These are phyloP conservation scores for Terfezia boudieri DNA, from an alignment of 495 filamentous ascomycete species.

Conservation along the genomic window DNA sequence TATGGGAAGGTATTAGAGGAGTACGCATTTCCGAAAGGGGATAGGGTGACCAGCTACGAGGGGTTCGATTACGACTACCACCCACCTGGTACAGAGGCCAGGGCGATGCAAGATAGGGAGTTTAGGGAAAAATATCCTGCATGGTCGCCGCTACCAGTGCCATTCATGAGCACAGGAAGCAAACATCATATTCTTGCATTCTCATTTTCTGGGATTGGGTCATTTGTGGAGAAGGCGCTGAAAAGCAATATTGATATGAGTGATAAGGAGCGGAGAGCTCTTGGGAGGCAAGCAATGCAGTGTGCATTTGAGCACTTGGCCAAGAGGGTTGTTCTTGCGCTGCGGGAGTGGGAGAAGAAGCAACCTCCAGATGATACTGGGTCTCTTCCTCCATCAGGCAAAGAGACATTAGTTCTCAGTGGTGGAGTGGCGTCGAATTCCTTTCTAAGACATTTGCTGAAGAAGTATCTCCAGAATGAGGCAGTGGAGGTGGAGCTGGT, in stretches of 20 bases:
- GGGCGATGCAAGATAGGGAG: conserved; percentile 1
- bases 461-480: not conserved
- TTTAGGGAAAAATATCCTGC: conserved; percentile 4
- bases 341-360: not conserved
- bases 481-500: conserved; percentile 32
- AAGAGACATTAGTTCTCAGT: conserved; percentile 47
- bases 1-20: conserved; percentile 56
- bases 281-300: conserved; percentile 53
- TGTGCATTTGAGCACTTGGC: conserved; percentile 77
- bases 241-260: conserved; percentile 16
- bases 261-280: conserved; percentile 30
- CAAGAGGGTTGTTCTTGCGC: conserved; percentile 32
- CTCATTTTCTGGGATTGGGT: conserved; percentile 42
- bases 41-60: not conserved
- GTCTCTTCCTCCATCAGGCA: conserved; percentile 28
- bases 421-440: conserved; percentile 75
- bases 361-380: conserved; percentile 16
- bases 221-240: conserved; percentile 24
- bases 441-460: conserved; percentile 42
- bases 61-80: conserved; percentile 3
- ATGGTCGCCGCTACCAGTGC: conserved; percentile 7
- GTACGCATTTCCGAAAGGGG: conserved; percentile 46
- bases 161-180: conserved; percentile 7
- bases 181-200: conserved; percentile 27
- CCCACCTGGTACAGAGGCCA: conserved; percentile 18